Base-by-base conservation (phyloP, 2,329 filamentous ascomycete species). In the Curvularia spicifera region DNA sequence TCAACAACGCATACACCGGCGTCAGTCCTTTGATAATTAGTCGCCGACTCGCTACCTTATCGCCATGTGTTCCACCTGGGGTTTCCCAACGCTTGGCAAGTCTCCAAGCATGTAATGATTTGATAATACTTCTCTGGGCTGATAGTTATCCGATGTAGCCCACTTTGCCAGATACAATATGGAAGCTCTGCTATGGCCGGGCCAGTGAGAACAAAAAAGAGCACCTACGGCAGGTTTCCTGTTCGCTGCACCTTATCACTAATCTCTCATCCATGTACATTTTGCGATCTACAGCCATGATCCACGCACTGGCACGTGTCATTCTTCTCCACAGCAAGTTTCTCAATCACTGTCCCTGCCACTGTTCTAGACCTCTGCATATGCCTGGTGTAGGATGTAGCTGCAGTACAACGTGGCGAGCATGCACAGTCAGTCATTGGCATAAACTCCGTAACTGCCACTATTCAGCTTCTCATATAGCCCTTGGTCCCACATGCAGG, bases 231-330 rank as follows among this genome's bases (percentile, higher is more conserved):
- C 45, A 47, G 49, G 28, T 53, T 28, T 50, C 51, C 26, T 45
- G n/a, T 46, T 48, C 45, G 59, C 56, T 52, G 40, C 56, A 42
- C 56, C 26, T 46, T 15, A 22, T 51, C 13, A 18, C 49, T 31
- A 44, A 10, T 26, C 35, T 10, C 20, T 31, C 28, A 49, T 51
- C 29, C 29, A 44, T 37, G 18, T 46, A 40, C 26, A 42, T 56
- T 26, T 29, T 45, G 49, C 31, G 15, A 45, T 50, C 20, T 33
- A 13, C 29, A 18, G 40, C 33, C 49, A 44, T 35, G 22, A 50
- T 28, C 28, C 24, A 39, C 48, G 46, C 45, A 44, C 49, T 37
- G 35, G 35, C 44, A 33, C 42, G 29, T 28, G 57, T 42, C 29
- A 50, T 18, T 35, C 24, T 24, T 37, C 47, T 43, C 39, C 48